Conservation (phyloP, 345 rosid species). For the Microcos paniculata region DNA sequence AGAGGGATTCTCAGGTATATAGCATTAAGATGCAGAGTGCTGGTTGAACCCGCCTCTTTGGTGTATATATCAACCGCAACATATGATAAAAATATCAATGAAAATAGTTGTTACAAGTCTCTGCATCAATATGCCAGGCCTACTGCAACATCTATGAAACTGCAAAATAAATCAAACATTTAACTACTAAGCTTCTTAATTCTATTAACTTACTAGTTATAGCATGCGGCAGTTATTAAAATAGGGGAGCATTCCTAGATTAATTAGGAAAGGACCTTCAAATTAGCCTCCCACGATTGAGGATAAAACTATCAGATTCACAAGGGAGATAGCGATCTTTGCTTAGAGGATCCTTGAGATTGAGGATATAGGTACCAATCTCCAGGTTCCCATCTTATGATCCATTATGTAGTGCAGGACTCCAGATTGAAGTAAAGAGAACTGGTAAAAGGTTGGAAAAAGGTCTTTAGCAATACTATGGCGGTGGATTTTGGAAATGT, state of each 20-base stretch:
- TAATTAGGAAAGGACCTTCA: not conserved
- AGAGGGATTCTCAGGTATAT: not conserved
- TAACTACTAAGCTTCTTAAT: not conserved
- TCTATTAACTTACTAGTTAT: not conserved
- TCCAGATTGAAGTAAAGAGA: not conserved
- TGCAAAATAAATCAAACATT: not conserved
- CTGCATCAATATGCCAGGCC: not conserved
- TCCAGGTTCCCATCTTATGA: not conserved
- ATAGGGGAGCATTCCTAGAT: not conserved
- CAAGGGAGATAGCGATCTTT: not conserved
- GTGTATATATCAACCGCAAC: not conserved
- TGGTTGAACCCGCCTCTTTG: not conserved
- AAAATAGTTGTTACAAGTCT: conserved; percentile 8
- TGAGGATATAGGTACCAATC: not conserved
- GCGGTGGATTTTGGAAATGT: not conserved
- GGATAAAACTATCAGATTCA: not conserved
- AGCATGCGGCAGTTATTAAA: not conserved
- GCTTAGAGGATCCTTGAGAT: not conserved
- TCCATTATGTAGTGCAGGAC: not conserved
- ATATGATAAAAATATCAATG: not conserved
- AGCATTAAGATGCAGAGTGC: not conserved
- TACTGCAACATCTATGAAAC: not conserved
- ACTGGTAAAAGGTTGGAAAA: not conserved
- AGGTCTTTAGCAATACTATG: too few species aligned
- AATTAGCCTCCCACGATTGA: not conserved